These are phyloP conservation scores for Candida michaelii DNA, from an alignment of 805 yeast species.

Conservation along the genomic window DNA sequence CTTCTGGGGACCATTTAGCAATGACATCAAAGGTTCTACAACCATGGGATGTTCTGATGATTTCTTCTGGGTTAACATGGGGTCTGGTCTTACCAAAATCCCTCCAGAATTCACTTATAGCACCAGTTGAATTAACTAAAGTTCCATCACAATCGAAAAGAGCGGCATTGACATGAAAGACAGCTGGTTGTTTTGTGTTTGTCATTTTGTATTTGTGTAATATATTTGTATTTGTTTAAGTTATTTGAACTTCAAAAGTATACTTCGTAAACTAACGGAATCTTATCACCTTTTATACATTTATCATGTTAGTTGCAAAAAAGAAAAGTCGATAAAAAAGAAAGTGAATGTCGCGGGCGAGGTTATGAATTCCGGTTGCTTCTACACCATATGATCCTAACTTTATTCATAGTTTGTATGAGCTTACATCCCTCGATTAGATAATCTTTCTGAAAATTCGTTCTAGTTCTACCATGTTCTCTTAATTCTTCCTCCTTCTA, in stretches of 20 bases:
- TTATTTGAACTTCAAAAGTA: too few species aligned
- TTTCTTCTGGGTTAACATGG: conserved; percentile 66
- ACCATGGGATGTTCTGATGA: conserved; percentile 76
- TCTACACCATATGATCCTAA: too few species aligned
- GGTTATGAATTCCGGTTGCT: not conserved
- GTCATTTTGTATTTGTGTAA: conserved; percentile 23
- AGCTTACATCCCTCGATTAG: too few species aligned
- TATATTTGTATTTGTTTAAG: too few species aligned
- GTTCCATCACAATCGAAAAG: conserved; percentile 90
- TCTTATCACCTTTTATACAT: conserved; percentile 4
- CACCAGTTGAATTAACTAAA: conserved; percentile 76
- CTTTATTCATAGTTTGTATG: too few species aligned
- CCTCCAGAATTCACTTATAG: conserved; percentile 82
- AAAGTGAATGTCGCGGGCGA: not conserved
- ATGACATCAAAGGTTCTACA: conserved; percentile 80
- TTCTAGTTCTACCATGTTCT: too few species aligned
- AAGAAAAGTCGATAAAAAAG: conserved; percentile 1
- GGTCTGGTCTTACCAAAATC: conserved; percentile 68
- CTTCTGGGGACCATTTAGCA: conserved; percentile 71
- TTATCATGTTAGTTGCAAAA: not conserved
- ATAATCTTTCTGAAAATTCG: too few species aligned
- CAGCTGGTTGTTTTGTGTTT: conserved; percentile 41
- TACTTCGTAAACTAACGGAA: conserved; percentile 2
- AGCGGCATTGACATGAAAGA: conserved; percentile 45
- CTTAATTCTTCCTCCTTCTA: too few species aligned